Base-by-base conservation (phyloP, 306 rosid species). In the Trichosanthes cucumerina region DNA sequence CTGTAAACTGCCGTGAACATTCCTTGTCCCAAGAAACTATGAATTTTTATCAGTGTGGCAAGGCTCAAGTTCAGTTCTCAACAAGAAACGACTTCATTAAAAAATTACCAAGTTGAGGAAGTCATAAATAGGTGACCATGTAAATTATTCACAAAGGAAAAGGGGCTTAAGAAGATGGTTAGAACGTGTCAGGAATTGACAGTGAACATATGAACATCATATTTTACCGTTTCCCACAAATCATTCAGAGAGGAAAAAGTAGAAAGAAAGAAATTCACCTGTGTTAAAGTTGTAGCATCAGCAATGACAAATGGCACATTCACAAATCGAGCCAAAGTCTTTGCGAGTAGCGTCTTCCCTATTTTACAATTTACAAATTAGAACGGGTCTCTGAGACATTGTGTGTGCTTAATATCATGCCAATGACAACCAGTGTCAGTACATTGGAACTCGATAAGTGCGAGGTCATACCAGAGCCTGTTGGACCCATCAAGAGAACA, bases 291-390 rank as follows among this genome's bases (percentile, higher is more conserved):
- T 82, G 98, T 94, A 56, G 98, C 98, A 84, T 94, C 98, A 36
- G 97, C 91, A 83, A 94, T 92, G 85, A 94, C 95, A 83, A 94
- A 92, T 7, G 98, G 98, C 79, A 94, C 98, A 80, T 94, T 94
- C 87, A 94, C 97, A 84, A 90, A 94, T 31, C 96, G 96, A 88
- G 98, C 98, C 58, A 94, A 86, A 54, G 98, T 89, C 81, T 94
- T 94, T 56, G 98, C 98, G 53, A 94, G 98, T 83, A 94, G 79
- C 47, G 97, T 94, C 89, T 94, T 94, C 89, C 98, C 98, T 93
- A 79, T 89, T 85, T 72, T 33, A 84, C 79, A 66, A 60, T 83
- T 82, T 49, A 60, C 78, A 83, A 79, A 79, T 86, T 78, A 90
- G 80, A 81, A 81, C 59, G 39, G 82, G 64, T 39, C 26, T 62